Percentiles rank a stretch among this genome's conserved stretches.
Evolutionary conservation across 2,329 filamentous ascomycete species (phyloP).

Genomic region (Dactylellina haptotyla): DNA sequence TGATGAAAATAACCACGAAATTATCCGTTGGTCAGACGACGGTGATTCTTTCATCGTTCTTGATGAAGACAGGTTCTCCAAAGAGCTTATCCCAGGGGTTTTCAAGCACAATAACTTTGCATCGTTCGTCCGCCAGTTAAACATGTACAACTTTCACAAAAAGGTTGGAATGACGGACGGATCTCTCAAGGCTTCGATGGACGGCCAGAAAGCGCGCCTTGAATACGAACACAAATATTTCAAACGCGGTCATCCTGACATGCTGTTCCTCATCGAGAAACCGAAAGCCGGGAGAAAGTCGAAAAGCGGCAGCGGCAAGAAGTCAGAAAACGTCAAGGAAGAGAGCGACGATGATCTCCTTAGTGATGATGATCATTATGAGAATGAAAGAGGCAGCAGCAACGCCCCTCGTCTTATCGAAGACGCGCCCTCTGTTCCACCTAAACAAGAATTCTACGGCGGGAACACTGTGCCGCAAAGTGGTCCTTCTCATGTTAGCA

Average conservation of each 20-base stretch:
- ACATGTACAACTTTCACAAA: slow-evolving; percentile 74
- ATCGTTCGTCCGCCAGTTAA: slow-evolving; percentile 77
- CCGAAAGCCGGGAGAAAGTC: slow-evolving; percentile 69
- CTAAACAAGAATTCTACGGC: slow-evolving; percentile 42
- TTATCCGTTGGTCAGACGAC: slow-evolving; percentile 96
- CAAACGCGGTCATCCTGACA: slow-evolving; percentile 87
- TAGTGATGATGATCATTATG: slow-evolving; percentile 57
- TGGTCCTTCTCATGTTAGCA: slow-evolving; percentile 57
- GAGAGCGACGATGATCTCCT: slow-evolving; percentile 63
- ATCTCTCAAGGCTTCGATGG: slow-evolving; percentile 95
- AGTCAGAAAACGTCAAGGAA: slow-evolving; percentile 77
- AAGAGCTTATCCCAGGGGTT: slow-evolving; percentile 76
- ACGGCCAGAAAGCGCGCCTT: slow-evolving; percentile 96
- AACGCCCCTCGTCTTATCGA: slow-evolving; percentile 57
- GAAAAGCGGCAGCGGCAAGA: slow-evolving; percentile 66
- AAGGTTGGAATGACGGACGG: slow-evolving; percentile 92
- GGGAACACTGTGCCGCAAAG: slow-evolving; percentile 6
- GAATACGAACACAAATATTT: slow-evolving; percentile 99
- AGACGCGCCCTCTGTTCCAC: slow-evolving; percentile 28
- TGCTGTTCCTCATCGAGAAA: slow-evolving; percentile 71
- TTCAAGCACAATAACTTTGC: slow-evolving; percentile 85
- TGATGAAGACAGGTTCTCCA: slow-evolving; percentile 89
- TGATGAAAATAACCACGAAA: slow-evolving; percentile 87
- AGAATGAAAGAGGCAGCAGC: slow-evolving; percentile 60
- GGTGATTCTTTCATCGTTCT: slow-evolving; percentile 96